Evolutionary conservation across 2,329 filamentous ascomycete genomes (phyloP), one percentile per base, ranked within the genome.

Genomic region (Verticillium zaregamsianum): DNA sequence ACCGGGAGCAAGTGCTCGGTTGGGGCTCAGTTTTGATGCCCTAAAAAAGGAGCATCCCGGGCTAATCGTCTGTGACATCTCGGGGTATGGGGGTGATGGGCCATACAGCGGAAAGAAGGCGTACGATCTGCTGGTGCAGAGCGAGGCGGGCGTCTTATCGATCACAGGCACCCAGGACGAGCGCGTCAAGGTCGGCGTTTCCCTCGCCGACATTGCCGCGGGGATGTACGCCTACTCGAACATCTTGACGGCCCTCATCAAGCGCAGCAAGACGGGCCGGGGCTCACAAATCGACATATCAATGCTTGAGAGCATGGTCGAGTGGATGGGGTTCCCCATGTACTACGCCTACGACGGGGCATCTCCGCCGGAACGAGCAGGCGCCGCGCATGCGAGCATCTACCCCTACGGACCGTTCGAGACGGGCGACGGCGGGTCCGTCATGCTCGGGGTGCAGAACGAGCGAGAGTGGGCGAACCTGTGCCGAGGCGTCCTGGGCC

Each of bases 361-460:
- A 3, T 64, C 76, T 0, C 72, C 75, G 0, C 82, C 82, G 0
- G 69, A 70, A 2, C 75, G 80, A 2, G 77, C 77, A 0, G 83
- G 83, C 1, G 82, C 83, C 0, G 78, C 81, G 1, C 83, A 86
- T 63, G 81, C 82, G 0, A 73, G 79, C 0, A 83, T 86, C 6
- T 86, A 85, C 63, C 84, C 83, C 0, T 86, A 86, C 57, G 83
- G 83, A 0, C 82, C 82, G 0, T 86, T 86, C 56, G 71, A 78
- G 39, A 79, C 82, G 0, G 79, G 79, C 0, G 77, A 77, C 11
- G 77, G 76, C 0, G 76, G 76, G 0, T 76, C 78, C 0, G 82
- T 86, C 15, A 85, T 85, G 80, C 70, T 86, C 4, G 83, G 82
- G 0, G 76, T 86, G 25, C 84, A 86, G 66, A 86, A 86, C 62